These are phyloP conservation scores for Vickermania spadyakhi DNA, from an alignment of 208 protist species.

Conservation along the genomic window DNA sequence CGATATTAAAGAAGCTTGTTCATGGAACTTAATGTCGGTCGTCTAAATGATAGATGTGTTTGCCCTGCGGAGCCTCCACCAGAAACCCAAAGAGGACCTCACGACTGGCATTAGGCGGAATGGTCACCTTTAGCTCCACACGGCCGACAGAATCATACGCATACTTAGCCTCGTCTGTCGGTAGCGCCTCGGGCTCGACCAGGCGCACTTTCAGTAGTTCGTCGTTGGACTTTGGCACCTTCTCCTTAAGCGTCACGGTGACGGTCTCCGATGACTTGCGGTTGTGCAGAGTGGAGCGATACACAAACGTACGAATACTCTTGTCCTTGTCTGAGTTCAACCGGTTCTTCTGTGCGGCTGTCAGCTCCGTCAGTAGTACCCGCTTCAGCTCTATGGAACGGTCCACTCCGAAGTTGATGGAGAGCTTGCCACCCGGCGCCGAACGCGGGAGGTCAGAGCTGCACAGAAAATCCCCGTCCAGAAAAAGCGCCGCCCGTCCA, in stretches of 20 bases:
- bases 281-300: slow-evolving; percentile 14
- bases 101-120: slow-evolving; percentile 2
- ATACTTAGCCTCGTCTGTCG: slow-evolving; percentile 2
- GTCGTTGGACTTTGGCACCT: slow-evolving; percentile 19
- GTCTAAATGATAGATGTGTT: background rate
- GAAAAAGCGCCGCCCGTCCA: slow-evolving; percentile 10
- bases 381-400: slow-evolving; percentile 11
- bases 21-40: background rate
- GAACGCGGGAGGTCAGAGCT: slow-evolving; percentile 8
- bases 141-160: slow-evolving; percentile 12
- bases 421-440: slow-evolving; percentile 12
- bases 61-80: slow-evolving; percentile 9
- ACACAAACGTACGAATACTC: slow-evolving; percentile 4
- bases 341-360: slow-evolving; percentile 2
- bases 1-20: no score
- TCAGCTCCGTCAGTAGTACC: slow-evolving; percentile 6
- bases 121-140: slow-evolving; percentile 13
- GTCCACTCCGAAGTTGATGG: slow-evolving; percentile 18
- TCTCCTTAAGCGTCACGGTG: slow-evolving; percentile 10
- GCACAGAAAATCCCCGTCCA: slow-evolving; percentile 18
- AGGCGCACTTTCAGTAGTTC: slow-evolving; percentile 16
- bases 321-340: slow-evolving; percentile 10
- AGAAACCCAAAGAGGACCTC: slow-evolving; percentile 11
- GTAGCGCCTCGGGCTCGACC: slow-evolving; percentile 10
- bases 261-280: slow-evolving; percentile 10